Evolutionary conservation across 768 basidiomycete genomes (phyloP).

Genomic region (Amanita inopinata): DNA sequence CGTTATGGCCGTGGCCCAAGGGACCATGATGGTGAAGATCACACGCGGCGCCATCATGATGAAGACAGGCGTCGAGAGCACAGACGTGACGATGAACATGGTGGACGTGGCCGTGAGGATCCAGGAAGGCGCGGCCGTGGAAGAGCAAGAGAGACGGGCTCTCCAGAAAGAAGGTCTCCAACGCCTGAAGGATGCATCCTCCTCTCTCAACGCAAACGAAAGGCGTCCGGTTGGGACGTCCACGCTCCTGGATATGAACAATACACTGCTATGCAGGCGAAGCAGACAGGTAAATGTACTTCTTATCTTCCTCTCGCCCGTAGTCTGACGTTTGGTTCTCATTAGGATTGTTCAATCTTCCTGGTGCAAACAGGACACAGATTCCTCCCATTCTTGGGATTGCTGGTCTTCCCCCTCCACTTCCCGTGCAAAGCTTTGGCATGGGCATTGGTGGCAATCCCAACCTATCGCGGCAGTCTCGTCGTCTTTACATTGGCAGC

Average conservation of each 20-base stretch:
- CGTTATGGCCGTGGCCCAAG: constrained; percentile 34
- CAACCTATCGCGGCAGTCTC: constrained; percentile 86
- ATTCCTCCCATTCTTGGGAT: constrained; percentile 76
- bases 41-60: constrained; percentile 32
- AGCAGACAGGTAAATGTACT: constrained; percentile 70
- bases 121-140: constrained; percentile 29
- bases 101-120: constrained; percentile 29
- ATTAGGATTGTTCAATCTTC: constrained; percentile 94
- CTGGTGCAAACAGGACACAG: constrained; percentile 87
- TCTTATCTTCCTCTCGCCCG: constrained; percentile 5
- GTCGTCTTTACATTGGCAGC: constrained; percentile 93
- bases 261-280: constrained; percentile 94
- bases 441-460: constrained; percentile 84
- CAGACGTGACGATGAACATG: constrained; percentile 34
- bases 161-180: constrained; percentile 76
- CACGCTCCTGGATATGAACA: constrained; percentile 94
- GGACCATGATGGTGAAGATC: constrained; percentile 32
- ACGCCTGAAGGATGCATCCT: constrained; percentile 81
- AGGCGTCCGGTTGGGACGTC: constrained; percentile 94
- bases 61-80: constrained; percentile 41
- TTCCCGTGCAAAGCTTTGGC: constrained; percentile 77
- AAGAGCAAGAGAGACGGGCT: constrained; percentile 48
- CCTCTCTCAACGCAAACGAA: constrained; percentile 77
- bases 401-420: constrained; percentile 72
- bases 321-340: constrained; percentile 1